Conservation (phyloP, 1,284 basidiomycete species). For the Cyathus olla region DNA sequence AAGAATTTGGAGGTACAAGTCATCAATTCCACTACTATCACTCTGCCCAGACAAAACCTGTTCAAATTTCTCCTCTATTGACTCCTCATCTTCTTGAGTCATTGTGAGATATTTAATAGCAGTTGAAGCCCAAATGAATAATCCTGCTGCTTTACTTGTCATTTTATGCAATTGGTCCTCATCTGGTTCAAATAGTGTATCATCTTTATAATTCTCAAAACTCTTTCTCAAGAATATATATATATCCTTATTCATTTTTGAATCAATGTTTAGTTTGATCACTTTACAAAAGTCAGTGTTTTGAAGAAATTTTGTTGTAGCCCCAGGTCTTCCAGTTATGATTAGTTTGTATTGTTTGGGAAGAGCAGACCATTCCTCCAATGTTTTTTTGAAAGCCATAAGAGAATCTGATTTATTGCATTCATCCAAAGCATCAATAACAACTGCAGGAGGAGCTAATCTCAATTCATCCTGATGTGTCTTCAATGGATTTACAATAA, state of each 20-base stretch:
- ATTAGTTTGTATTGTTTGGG: neutral
- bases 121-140: constrained; percentile 1
- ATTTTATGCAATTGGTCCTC: neutral
- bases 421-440: constrained; percentile 26
- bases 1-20: neutral
- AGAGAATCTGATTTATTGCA: constrained; percentile 5
- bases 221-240: neutral
- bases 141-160: neutral
- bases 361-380: neutral
- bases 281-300: neutral
- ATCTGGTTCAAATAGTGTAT: neutral
- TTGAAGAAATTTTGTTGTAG: neutral
- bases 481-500: neutral
- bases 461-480: neutral
- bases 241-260: neutral
- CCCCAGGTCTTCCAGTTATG: neutral
- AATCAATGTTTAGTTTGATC: neutral
- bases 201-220: neutral
- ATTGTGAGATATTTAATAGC: neutral
- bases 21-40: neutral
- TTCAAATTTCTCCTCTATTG: neutral
- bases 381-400: neutral
- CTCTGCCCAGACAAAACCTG: neutral
- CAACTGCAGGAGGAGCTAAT: constrained; percentile 11
- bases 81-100: no score